Base-by-base conservation (phyloP, 495 filamentous ascomycete genomes). In the Penicillium roqueforti region DNA sequence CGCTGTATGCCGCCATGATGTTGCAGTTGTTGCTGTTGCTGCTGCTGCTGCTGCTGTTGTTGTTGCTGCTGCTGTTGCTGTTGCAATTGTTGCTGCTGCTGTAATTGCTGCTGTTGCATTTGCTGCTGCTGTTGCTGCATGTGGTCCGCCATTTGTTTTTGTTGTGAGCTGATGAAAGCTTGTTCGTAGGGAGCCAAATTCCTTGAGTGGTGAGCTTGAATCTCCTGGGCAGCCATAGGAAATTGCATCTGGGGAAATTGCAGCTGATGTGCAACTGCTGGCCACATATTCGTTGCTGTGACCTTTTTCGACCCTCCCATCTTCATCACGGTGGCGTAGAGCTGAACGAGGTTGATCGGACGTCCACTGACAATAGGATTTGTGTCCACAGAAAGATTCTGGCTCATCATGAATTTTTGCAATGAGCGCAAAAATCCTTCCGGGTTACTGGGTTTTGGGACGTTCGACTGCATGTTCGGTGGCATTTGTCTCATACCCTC, bases 231-330 rank as follows among this genome's bases (percentile, higher is more conserved):
- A 0, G 84, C 87, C 16, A 74, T 73, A 3, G 82, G 86, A 50
- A 83, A 75, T 59, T 91, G 87, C 53, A 82, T 74, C 20, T 73
- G 80, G 14, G 80, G 74, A 48, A 91, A 86, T 13, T 85, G 81
- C 49, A 97, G 70, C 23, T 76, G 71, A 34, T 81, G 80, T 1
- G 89, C 84, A 45, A 95, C 74, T 20, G 80, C 79, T 7, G 78
- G 76, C 92, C 92, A 97, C 56, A 76, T 71, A 53, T 87, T 86
- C 18, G 76, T 76, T 20, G 74, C 73, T 0, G 81, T 83, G 6
- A 95, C 78, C 56, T 81, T 86, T 66, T 83, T 86, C 34, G 86
- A 95, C 2, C 93, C 93, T 16, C 87, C 87, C 63, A 87, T 79
- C 57, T 85, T 87, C 65, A 85, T 80, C 6, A 96, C 87, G 1